Base-by-base conservation (phyloP, 2,329 filamentous ascomycete species). In the Ophiostoma pallidulum region DNA sequence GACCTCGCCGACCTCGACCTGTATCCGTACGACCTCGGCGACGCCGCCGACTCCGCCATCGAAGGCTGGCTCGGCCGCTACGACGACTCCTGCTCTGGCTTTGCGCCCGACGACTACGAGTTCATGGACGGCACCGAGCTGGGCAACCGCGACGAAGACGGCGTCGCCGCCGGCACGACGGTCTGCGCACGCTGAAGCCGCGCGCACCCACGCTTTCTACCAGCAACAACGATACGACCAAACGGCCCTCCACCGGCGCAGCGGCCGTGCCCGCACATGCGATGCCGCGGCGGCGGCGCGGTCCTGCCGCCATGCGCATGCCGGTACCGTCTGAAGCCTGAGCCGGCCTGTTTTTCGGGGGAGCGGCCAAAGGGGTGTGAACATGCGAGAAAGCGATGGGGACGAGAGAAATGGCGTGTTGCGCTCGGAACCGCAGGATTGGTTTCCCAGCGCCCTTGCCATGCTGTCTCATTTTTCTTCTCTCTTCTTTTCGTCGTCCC, bases 321-420 rank as follows among this genome's bases (percentile, higher is more conserved):
- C 31, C 31, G 31, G 16, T 43, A 66, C 70, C 73, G 66, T 73
- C 67, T 9, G n/a, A 33, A 12, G n/a, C n/a, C n/a, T 12, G 12
- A 33, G 31, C 31, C 31, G 10, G n/a, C 12, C 31, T 8, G 7
- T 33, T 13, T n/a, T n/a, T n/a, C n/a, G n/a, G 31, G 33, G 16
- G 33, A 36, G 33, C 4, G 14, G 16, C 7, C 13, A 14, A 33
- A 33, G 14, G 31, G n/a, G n/a, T n/a, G n/a, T n/a, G n/a, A n/a
- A n/a, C n/a, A n/a, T n/a, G n/a, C n/a, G n/a, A n/a, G n/a, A n/a
- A n/a, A n/a, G n/a, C n/a, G n/a, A n/a, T n/a, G n/a, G n/a, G n/a
- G n/a, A n/a, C n/a, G n/a, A n/a, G n/a, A n/a, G n/a, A n/a, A n/a
- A n/a, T n/a, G n/a, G n/a, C n/a, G n/a, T n/a, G n/a, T n/a, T n/a